Conservation (phyloP, 164 flowering plant species). For the Kingdonia uniflora region DNA sequence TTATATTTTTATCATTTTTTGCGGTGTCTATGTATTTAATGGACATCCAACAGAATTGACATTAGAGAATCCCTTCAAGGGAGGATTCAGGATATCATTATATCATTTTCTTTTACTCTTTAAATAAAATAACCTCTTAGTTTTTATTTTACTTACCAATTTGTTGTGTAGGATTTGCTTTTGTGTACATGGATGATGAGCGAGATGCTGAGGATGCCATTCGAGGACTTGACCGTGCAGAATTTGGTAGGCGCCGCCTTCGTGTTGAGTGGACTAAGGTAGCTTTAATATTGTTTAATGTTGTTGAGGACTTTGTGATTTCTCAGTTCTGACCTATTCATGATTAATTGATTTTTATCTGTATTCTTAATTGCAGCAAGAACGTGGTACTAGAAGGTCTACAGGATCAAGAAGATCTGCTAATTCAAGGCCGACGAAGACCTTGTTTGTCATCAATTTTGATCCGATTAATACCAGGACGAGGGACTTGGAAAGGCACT, state of each 20-base stretch:
- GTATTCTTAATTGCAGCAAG: constrained; percentile 57
- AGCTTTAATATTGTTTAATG: not conserved
- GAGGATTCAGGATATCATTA: constrained; percentile 18
- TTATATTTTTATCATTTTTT: not conserved
- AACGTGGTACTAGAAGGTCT: constrained; percentile 64
- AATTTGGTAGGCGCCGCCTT: constrained; percentile 86
- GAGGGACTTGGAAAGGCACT: constrained; percentile 87
- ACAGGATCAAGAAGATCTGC: constrained; percentile 54
- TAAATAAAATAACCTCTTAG: not conserved
- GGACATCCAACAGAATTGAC: constrained; percentile 2
- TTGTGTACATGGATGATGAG: constrained; percentile 96
- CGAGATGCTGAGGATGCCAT: constrained; percentile 97
- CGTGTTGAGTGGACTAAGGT: constrained; percentile 99
- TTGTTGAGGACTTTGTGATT: too few species aligned
- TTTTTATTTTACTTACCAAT: constrained; percentile 1
- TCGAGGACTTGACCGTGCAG: constrained; percentile 63
- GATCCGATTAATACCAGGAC: constrained; percentile 72
- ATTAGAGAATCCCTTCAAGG: constrained; percentile 11
- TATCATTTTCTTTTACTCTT: not conserved
- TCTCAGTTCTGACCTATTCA: too few species aligned
- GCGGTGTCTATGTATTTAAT: not conserved
- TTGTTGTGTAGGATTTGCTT: constrained; percentile 74
- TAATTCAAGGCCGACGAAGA: constrained; percentile 67
- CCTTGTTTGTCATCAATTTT: constrained; percentile 90
- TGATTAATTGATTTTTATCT: too few species aligned